phyloP scores from a whole-genome alignment of 2,329 filamentous ascomycete genomes.

The Talaromyces sp. region DNA sequence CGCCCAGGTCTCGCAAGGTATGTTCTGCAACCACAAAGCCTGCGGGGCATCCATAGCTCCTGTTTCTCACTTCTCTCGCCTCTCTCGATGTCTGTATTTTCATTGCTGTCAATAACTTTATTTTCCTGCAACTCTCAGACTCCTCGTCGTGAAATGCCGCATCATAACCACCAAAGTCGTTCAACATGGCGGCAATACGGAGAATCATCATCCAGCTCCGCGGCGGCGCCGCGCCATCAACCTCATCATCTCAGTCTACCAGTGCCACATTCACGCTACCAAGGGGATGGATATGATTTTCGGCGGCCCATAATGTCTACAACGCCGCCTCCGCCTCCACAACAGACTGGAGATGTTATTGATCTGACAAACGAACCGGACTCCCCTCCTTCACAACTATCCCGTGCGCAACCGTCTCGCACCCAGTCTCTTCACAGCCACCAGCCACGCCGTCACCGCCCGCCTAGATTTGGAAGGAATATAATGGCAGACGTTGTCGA shows the following conservation, averaged over 20 bases:
- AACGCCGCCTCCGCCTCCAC: conserved; percentile 14
- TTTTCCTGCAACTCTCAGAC: conserved; percentile 18
- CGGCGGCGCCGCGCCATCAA: conserved; percentile 13
- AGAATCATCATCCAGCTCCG: conserved; percentile 17
- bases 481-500: conserved; percentile 35
- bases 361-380: conserved; percentile 44
- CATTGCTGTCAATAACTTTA: neutral
- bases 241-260: conserved; percentile 18
- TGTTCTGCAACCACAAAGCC: conserved; percentile 7
- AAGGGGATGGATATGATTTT: conserved; percentile 52
- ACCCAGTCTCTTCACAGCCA: conserved; percentile 3
- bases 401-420: conserved; percentile 2
- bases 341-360: conserved; percentile 33
- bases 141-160: conserved; percentile 31
- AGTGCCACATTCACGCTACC: conserved; percentile 31
- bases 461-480: conserved; percentile 31
- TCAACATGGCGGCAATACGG: conserved; percentile 21
- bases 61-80: conserved; percentile 14
- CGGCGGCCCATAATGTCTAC: conserved; percentile 46
- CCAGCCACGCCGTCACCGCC: conserved; percentile 16
- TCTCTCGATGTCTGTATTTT: conserved; percentile 2
- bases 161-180: conserved; percentile 21
- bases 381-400: conserved; percentile 20
- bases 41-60: conserved; percentile 18
- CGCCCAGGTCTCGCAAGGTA: conserved; percentile 35